Conservation (phyloP, 1,139 yeast genomes). For the Nakaseomyces kungkrabaensis region DNA sequence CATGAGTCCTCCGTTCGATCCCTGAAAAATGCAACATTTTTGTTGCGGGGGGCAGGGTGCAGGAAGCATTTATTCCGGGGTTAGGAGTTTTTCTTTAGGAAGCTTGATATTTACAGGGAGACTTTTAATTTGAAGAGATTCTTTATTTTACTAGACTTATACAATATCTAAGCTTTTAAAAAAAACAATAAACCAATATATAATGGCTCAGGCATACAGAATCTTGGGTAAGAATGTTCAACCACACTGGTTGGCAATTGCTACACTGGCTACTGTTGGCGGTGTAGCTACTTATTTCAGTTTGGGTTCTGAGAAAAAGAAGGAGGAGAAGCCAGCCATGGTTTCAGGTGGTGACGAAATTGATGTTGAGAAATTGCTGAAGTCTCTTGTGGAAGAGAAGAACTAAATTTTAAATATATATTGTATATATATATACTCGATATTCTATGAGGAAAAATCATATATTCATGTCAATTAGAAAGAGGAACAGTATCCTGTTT, state of each 20-base stretch:
- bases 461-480: neutral
- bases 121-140: too few relatives aligned
- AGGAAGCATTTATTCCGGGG: too few relatives aligned
- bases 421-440: neutral
- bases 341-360: conserved; percentile 41
- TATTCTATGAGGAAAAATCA: neutral
- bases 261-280: conserved; percentile 30
- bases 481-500: too few relatives aligned
- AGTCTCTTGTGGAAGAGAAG: conserved; percentile 19
- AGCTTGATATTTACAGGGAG: too few relatives aligned
- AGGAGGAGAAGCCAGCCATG: conserved; percentile 19
- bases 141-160: neutral
- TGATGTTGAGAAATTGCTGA: conserved; percentile 51
- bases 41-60: too few relatives aligned
- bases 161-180: neutral
- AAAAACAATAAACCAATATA: too few relatives aligned
- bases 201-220: conserved; percentile 54
- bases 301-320: conserved; percentile 8
- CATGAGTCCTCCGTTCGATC: too few relatives aligned
- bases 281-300: conserved; percentile 29
- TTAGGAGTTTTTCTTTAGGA: too few relatives aligned
- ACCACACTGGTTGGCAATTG: conserved; percentile 38
- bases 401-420: neutral
- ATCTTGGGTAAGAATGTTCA: conserved; percentile 57
- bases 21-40: too few relatives aligned